phyloP scores from a whole-genome alignment of 306 rosid species.

The Prunus davidiana region DNA sequence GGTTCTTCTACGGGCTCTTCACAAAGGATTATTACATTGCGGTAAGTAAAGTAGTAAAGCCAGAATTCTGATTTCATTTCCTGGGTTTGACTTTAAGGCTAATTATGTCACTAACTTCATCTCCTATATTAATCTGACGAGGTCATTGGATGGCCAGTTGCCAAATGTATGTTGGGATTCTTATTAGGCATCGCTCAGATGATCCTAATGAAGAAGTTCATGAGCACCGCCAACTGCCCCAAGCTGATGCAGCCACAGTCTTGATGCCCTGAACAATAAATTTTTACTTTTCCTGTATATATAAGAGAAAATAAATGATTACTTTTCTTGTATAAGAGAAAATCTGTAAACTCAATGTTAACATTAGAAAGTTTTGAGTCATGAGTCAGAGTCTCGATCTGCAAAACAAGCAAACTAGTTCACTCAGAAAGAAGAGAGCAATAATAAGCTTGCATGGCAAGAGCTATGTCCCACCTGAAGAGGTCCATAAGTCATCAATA shows the following conservation, averaged over 20 bases:
- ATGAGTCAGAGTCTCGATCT: not conserved
- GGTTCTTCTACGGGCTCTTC: slow-evolving; percentile 68
- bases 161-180: slow-evolving; percentile 62
- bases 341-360: too few relatives aligned
- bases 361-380: not conserved
- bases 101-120: not conserved
- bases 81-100: too few relatives aligned
- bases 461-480: not conserved
- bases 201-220: slow-evolving; percentile 18
- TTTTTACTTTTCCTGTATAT: too few relatives aligned
- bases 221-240: not conserved
- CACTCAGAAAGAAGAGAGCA: not conserved
- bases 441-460: not conserved
- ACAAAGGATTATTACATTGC: slow-evolving; percentile 52
- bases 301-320: too few relatives aligned
- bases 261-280: too few relatives aligned
- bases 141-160: slow-evolving; percentile 25
- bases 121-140: too few relatives aligned
- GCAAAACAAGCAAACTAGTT: not conserved
- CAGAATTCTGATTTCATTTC: not conserved
- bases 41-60: slow-evolving; percentile 31
- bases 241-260: not conserved
- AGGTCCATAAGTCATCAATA: too few relatives aligned
- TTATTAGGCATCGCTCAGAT: slow-evolving; percentile 53
- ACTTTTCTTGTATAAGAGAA: too few relatives aligned